Evolutionary conservation across 2,329 filamentous ascomycete genomes (phyloP).

Genomic region (Epichloe uncinata): DNA sequence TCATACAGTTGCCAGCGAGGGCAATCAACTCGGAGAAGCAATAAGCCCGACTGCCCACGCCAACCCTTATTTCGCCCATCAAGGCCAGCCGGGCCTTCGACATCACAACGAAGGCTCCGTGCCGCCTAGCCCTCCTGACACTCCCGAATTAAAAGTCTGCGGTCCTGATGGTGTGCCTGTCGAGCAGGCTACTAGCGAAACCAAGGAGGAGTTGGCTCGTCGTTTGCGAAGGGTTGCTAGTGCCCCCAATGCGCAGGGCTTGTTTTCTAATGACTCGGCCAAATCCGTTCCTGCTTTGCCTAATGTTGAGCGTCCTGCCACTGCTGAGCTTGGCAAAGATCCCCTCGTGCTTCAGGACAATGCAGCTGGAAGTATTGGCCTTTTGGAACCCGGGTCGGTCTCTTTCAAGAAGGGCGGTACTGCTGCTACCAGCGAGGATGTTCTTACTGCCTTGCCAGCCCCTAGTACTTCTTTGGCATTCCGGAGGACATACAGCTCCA

Average conservation of each 20-base stretch:
- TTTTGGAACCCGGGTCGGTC: slow-evolving; percentile 15
- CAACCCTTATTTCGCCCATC: slow-evolving; percentile 95
- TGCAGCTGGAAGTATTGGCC: slow-evolving; percentile 20
- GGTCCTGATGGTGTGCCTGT: slow-evolving; percentile 51
- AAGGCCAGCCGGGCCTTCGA: slow-evolving; percentile 82
- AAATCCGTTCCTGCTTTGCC: slow-evolving; percentile 20
- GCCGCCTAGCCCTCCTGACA: slow-evolving; percentile 84
- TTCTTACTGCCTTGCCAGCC: slow-evolving; percentile 49
- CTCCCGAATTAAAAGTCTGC: slow-evolving; percentile 63
- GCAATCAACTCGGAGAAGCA: slow-evolving; percentile 75
- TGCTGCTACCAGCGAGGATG: slow-evolving; percentile 32
- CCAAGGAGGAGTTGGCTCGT: slow-evolving; percentile 86
- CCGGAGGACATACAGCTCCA: slow-evolving; percentile 92
- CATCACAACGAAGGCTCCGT: slow-evolving; percentile 93
- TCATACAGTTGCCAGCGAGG: slow-evolving; percentile 83
- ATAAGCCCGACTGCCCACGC: slow-evolving; percentile 87
- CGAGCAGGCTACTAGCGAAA: slow-evolving; percentile 58
- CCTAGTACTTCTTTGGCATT: slow-evolving; percentile 62
- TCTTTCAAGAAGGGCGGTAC: slow-evolving; percentile 21
- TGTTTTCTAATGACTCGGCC: slow-evolving; percentile 47
- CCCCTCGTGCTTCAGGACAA: slow-evolving; percentile 43
- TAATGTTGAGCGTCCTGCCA: slow-evolving; percentile 58
- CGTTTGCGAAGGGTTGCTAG: slow-evolving; percentile 91
- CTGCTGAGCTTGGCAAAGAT: slow-evolving; percentile 77
- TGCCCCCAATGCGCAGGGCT: slow-evolving; percentile 88